Base-by-base conservation (phyloP, 1,284 basidiomycete species). In the Vanrija pseudolonga region DNA sequence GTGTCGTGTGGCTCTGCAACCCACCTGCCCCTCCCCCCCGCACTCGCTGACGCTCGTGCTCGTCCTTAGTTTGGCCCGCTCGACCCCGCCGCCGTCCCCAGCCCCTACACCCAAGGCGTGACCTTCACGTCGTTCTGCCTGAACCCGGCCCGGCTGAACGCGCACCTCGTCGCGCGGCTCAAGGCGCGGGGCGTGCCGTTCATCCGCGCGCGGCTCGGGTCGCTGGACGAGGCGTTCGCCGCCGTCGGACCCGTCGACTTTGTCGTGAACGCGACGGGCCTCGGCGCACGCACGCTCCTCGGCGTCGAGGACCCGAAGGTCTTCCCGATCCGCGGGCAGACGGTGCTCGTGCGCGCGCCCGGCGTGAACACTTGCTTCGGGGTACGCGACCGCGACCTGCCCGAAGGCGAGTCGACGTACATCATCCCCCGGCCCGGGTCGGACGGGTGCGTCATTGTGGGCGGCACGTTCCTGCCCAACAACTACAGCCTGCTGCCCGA, bases 261-360 rank as follows among this genome's bases (percentile, higher is more conserved):
- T 7, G 68, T 81, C 8, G 70, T 81, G 45, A 81, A 81, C 51
- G 78, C 78, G 1, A 78, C 77, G 0, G 80, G 78, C 4, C 59
- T 69, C 2, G 88, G 88, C 12, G 83, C 89, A 11, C 79, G 84
- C 12, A 82, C 82, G 17, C 78, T 94, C 12, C 82, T 88, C n/a
- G 90, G 89, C 4, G 84, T 94, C 3, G 84, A 89, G 60, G 88
- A 91, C 68, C 78, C 79, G 50, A 74, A 77, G 17, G 80, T 92
- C 20, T 84, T 84, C 68, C 91, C 92, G 0, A 83, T 92, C 50
- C 82, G 90, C 41, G 93, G 93, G 0, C 93, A 96, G 75, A 93
- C 89, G 0, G 83, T 92, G 9, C 76, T 90, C 23, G 78, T 90
- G 14, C 76, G 82, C 50, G 87, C 89, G 0, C 90, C 90, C 3